A percentile compares a stretch with the other conserved stretches of the same genome.
Evolutionary conservation across 2,329 filamentous ascomycete species (phyloP).

Genomic region (Monosporascus sp.): DNA sequence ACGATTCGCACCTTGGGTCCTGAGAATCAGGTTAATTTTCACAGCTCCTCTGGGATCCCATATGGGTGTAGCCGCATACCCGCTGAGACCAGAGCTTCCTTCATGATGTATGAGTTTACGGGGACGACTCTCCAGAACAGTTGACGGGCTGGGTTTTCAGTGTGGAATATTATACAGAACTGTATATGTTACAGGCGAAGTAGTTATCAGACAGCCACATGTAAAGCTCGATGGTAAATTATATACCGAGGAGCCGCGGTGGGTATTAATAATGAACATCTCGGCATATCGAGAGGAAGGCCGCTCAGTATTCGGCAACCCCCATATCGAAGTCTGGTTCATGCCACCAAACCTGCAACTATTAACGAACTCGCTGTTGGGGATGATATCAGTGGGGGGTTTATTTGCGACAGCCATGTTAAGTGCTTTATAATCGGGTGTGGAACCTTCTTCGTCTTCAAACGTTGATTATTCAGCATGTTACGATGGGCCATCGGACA

Average conservation of each 20-base stretch:
- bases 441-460: neutral
- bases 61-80: slow-evolving; percentile 7
- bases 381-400: neutral
- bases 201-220: too few relatives aligned
- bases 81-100: slow-evolving; percentile 18
- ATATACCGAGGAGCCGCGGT: too few relatives aligned
- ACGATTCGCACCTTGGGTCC: slow-evolving; percentile 30
- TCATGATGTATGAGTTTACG: slow-evolving; percentile 11
- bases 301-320: too few relatives aligned
- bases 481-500: too few relatives aligned
- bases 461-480: neutral
- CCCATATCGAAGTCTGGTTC: neutral
- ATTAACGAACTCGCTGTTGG: neutral
- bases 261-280: too few relatives aligned
- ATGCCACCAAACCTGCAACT: neutral
- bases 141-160: too few relatives aligned
- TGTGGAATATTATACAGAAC: too few relatives aligned
- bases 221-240: too few relatives aligned
- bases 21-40: neutral
- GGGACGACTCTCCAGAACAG: neutral
- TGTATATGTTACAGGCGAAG: too few relatives aligned
- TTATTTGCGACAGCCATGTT: neutral
- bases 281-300: too few relatives aligned
- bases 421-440: neutral
- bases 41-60: neutral